These are phyloP conservation scores for Calvatia gigantea DNA, from an alignment of 768 basidiomycete species.

Conservation along the genomic window DNA sequence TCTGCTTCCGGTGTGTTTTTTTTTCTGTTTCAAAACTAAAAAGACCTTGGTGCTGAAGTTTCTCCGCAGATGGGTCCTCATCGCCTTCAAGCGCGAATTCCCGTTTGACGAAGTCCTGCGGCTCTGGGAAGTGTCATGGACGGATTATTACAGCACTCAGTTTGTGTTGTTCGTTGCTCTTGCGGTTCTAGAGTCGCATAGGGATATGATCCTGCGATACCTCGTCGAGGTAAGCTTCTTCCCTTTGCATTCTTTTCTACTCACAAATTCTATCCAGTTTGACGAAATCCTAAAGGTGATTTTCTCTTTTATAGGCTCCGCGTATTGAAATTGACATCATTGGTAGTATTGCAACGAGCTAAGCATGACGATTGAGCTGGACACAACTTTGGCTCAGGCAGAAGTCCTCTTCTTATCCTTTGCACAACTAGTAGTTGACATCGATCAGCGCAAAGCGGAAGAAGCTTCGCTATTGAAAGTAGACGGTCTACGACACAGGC, in stretches of 20 bases:
- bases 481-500: slow-evolving; percentile 20
- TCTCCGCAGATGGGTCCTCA: slow-evolving; percentile 73
- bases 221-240: slow-evolving; percentile 73
- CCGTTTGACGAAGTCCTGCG: slow-evolving; percentile 85
- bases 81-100: slow-evolving; percentile 96
- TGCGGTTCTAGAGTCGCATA: slow-evolving; percentile 90
- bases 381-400: slow-evolving; percentile 91
- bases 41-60: background rate
- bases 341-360: slow-evolving; percentile 87
- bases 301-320: background rate
- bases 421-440: slow-evolving; percentile 80
- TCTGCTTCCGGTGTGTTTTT: slow-evolving; percentile 84
- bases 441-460: slow-evolving; percentile 77
- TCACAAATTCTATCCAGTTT: slow-evolving; percentile 42
- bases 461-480: slow-evolving; percentile 32
- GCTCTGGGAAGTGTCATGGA: slow-evolving; percentile 94
- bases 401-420: slow-evolving; percentile 96
- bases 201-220: slow-evolving; percentile 93
- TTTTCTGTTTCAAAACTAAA: background rate
- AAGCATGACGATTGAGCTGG: slow-evolving; percentile 96
- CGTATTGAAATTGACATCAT: background rate
- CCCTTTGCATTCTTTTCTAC: background rate
- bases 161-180: slow-evolving; percentile 95
- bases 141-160: slow-evolving; percentile 81
- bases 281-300: slow-evolving; percentile 75